A percentile compares a stretch with the other conserved stretches of the same genome.
phyloP scores from a whole-genome alignment of 2,329 filamentous ascomycete genomes.

The Daldinia eschscholtzii region DNA sequence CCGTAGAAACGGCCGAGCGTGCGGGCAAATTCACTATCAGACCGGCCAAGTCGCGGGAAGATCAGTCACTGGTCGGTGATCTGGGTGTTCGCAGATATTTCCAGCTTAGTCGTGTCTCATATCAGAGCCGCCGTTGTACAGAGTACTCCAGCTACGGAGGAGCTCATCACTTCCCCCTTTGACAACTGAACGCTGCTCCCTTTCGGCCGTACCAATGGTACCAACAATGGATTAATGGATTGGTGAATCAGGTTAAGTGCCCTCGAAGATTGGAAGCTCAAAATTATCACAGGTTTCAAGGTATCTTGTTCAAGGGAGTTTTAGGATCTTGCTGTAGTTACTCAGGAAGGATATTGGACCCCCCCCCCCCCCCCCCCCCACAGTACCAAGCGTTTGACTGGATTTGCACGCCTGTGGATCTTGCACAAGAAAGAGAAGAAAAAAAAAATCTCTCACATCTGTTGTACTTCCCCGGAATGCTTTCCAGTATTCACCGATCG shows the following conservation, averaged over 20 bases:
- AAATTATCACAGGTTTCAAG: slow-evolving; percentile 27
- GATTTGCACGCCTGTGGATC: slow-evolving; percentile 29
- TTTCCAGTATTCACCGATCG: slow-evolving; percentile 40
- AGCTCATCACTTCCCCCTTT: slow-evolving; percentile 12
- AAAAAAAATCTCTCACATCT: slow-evolving; percentile 26
- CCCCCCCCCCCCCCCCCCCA: too few species aligned
- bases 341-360: slow-evolving; percentile 8
- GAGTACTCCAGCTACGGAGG: slow-evolving; percentile 28
- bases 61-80: not conserved
- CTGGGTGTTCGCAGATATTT: slow-evolving; percentile 34
- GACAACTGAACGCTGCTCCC: slow-evolving; percentile 22
- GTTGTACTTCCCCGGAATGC: slow-evolving; percentile 30
- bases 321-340: slow-evolving; percentile 18
- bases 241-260: slow-evolving; percentile 30
- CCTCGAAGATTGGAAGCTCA: slow-evolving; percentile 23
- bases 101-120: slow-evolving; percentile 10
- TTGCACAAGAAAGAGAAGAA: slow-evolving; percentile 36
- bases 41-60: slow-evolving; percentile 31
- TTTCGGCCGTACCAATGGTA: slow-evolving; percentile 45
- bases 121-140: slow-evolving; percentile 28
- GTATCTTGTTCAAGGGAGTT: slow-evolving; percentile 11
- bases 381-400: slow-evolving; percentile 23
- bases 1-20: slow-evolving; percentile 38
- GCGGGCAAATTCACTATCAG: slow-evolving; percentile 11
- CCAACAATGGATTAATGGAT: slow-evolving; percentile 29